A percentile compares a stretch with the other conserved stretches of the same genome.
Conservation (phyloP, 1,284 basidiomycete species). For the Coniferiporia sulphurascens region DNA sequence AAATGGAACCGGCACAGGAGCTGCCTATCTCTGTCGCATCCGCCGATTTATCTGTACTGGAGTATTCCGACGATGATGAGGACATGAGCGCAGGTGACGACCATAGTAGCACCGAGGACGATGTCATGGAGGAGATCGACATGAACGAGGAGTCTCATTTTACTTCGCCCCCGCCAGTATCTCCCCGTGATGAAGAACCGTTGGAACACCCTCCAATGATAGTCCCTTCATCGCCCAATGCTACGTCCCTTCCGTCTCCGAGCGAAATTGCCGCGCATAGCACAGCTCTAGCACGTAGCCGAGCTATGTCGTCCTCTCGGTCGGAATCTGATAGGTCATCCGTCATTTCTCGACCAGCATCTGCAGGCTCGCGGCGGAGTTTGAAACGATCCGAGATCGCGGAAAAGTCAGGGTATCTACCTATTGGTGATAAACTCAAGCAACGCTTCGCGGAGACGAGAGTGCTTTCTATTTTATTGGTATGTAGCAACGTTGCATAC, state of each 20-base stretch:
- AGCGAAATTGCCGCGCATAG: conserved; percentile 27
- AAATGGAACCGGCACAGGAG: conserved; percentile 63
- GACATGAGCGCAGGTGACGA: conserved; percentile 65
- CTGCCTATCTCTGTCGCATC: conserved; percentile 64
- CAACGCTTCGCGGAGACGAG: conserved; percentile 66
- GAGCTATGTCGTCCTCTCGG: conserved; percentile 8
- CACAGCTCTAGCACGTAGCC: conserved; percentile 22
- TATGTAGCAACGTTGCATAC: conserved; percentile 33
- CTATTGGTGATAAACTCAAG: conserved; percentile 77
- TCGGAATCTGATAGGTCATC: conserved; percentile 18
- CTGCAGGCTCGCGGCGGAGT: conserved; percentile 44
- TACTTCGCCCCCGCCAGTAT: conserved; percentile 28
- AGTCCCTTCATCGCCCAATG: conserved; percentile 15
- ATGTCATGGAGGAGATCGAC: conserved; percentile 71
- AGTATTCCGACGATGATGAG: conserved; percentile 77
- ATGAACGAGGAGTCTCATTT: conserved; percentile 54
- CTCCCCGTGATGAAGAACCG: conserved; percentile 23
- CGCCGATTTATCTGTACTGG: conserved; percentile 45
- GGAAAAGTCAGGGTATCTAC: conserved; percentile 28
- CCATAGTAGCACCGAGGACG: conserved; percentile 67
- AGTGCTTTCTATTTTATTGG: conserved; percentile 71
- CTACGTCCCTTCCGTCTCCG: conserved; percentile 6
- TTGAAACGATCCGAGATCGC: conserved; percentile 13
- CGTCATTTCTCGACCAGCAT: conserved; percentile 23
- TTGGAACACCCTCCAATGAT: conserved; percentile 25